phyloP scores from a whole-genome alignment of 768 basidiomycete species.

The Cyclocybe cylindracea region DNA sequence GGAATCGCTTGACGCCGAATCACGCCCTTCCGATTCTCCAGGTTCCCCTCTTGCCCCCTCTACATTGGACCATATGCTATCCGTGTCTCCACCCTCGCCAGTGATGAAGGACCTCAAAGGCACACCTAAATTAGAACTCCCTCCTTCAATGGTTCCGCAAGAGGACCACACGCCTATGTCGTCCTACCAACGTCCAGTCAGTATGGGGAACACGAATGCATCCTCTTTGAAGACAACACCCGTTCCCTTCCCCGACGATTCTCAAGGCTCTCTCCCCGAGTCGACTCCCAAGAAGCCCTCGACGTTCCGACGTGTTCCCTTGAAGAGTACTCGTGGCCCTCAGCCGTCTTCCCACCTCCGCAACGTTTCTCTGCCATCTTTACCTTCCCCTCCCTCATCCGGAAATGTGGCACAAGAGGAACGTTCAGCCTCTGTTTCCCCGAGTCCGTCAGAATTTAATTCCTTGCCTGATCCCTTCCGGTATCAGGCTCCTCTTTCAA shows the following conservation, averaged over 20 bases:
- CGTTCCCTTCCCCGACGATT: not conserved
- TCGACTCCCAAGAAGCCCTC: constrained; percentile 35
- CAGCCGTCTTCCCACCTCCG: constrained; percentile 24
- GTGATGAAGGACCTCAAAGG: too few relatives aligned
- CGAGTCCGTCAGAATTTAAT: not conserved
- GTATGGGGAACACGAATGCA: too few relatives aligned
- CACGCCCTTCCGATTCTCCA: too few relatives aligned
- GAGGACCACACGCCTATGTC: not conserved
- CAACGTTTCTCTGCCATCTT: constrained; percentile 22
- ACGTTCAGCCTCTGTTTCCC: not conserved
- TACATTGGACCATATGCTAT: too few relatives aligned
- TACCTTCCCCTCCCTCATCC: constrained; percentile 16
- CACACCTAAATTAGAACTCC: too few relatives aligned
- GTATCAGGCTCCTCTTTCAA: not conserved
- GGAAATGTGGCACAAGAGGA: constrained; percentile 1
- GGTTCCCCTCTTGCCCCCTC: too few relatives aligned
- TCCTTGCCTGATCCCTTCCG: not conserved
- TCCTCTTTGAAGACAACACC: too few relatives aligned
- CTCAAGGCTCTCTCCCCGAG: constrained; percentile 7
- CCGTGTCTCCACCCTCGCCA: too few relatives aligned
- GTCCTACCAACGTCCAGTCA: too few relatives aligned
- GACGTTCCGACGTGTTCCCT: constrained; percentile 54
- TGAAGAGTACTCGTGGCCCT: constrained; percentile 8
- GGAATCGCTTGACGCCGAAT: too few relatives aligned
- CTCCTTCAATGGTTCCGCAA: not conserved